phyloP scores from a whole-genome alignment of 2,329 filamentous ascomycete genomes.

The Fusarium fujikuroi region DNA sequence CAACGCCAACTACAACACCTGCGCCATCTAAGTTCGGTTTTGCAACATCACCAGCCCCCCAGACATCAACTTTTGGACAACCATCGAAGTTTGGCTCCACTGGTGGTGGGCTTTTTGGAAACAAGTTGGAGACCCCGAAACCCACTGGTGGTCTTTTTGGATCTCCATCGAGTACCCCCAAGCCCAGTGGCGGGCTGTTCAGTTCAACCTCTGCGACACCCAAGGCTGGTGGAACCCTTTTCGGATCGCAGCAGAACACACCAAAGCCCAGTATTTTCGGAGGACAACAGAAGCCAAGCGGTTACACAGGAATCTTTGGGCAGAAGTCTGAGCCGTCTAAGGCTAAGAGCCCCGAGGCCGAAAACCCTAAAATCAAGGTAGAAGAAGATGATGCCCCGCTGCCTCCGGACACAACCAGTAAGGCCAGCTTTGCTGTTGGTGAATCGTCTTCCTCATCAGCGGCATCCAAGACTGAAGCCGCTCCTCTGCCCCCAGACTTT shows the following conservation, averaged over 20 bases:
- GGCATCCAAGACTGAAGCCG: constrained; percentile 49
- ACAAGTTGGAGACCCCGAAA: constrained; percentile 42
- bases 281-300: constrained; percentile 34
- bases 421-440: constrained; percentile 59
- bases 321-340: constrained; percentile 32
- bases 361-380: constrained; percentile 52
- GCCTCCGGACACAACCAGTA: constrained; percentile 67
- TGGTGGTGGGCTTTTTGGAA: constrained; percentile 45
- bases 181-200: constrained; percentile 32
- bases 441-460: constrained; percentile 65
- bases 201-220: constrained; percentile 44
- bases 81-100: constrained; percentile 44
- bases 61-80: constrained; percentile 50
- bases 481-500: constrained; percentile 59
- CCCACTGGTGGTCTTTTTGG: constrained; percentile 43
- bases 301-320: constrained; percentile 42
- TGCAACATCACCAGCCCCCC: constrained; percentile 49
- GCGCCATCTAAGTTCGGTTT: constrained; percentile 60
- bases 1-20: constrained; percentile 64
- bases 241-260: constrained; percentile 38
- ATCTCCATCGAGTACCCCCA: constrained; percentile 32
- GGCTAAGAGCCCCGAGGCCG: constrained; percentile 18
- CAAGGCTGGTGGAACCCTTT: constrained; percentile 40
- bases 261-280: constrained; percentile 39
- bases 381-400: constrained; percentile 56